Evolutionary conservation across 768 basidiomycete genomes (phyloP).

Genomic region (Fomitopsis serialis): DNA sequence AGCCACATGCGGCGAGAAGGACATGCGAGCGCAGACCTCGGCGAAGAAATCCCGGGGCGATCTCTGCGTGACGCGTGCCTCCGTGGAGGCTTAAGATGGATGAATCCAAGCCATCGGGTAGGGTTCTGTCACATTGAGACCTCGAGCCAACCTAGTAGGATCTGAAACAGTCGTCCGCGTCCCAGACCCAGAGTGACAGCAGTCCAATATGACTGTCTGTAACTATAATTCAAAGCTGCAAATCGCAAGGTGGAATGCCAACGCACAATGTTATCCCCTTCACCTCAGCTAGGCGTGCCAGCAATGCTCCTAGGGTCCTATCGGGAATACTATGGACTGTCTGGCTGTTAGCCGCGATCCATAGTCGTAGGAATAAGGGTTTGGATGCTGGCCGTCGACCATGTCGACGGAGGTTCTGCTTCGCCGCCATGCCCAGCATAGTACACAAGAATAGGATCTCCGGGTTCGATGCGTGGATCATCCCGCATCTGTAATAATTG

Average conservation of each 20-base stretch:
- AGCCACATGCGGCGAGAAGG: slow-evolving; percentile 15
- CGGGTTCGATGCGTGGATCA: slow-evolving; percentile 8
- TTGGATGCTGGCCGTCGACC: slow-evolving; percentile 28
- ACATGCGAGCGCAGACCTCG: slow-evolving; percentile 13
- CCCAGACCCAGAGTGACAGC: slow-evolving; percentile 38
- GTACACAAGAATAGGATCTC: slow-evolving; percentile 35
- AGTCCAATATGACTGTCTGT: slow-evolving; percentile 43
- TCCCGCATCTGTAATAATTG: slow-evolving; percentile 21
- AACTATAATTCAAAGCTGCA: background rate
- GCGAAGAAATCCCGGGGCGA: background rate
- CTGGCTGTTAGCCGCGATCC: slow-evolving; percentile 2
- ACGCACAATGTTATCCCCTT: slow-evolving; percentile 43
- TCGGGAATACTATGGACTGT: slow-evolving; percentile 35
- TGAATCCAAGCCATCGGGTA: background rate
- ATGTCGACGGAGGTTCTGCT: slow-evolving; percentile 23
- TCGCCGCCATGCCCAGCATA: slow-evolving; percentile 42
- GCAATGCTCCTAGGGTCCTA: slow-evolving; percentile 32
- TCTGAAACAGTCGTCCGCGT: slow-evolving; percentile 16
- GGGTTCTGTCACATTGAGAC: background rate
- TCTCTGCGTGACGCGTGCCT: background rate
- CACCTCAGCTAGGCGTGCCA: slow-evolving; percentile 30
- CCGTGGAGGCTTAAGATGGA: background rate
- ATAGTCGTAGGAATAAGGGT: slow-evolving; percentile 29
- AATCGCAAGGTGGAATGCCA: background rate
- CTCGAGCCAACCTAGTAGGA: background rate